Base-by-base conservation (phyloP, 768 basidiomycete genomes). In the Tylopilus cervinicoccineus region DNA sequence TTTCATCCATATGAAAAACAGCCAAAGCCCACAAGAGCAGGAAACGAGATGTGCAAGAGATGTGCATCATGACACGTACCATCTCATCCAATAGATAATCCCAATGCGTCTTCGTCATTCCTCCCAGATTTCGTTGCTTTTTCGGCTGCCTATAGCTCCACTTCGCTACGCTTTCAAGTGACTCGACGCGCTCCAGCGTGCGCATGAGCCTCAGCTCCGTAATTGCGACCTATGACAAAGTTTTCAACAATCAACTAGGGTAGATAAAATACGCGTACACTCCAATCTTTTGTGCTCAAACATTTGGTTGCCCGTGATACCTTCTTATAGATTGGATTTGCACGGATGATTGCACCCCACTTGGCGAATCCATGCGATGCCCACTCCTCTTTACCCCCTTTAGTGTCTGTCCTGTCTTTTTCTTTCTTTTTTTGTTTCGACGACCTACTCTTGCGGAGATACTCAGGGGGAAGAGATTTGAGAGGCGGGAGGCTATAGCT, bases 61-160 rank as follows among this genome's bases (percentile, higher is more conserved):
- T 6, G 38, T 16, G 9, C 38, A 58, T 5, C 27, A 36, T 16
- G 33, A 24, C 17, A 71, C 79, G 57, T 46, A 90, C 92, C 93
- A 97, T 93, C 69, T 99, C 96, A 52, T 98, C 95, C 66, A 99
- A 69, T 28, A 99, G 74, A 67, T 93, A 88, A 64, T 98, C 96
- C 92, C 92, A 94, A 61, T 97, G 93, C 1, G 86, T 81, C 69
- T 94, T 96, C 3, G 74, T 72, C 41, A 84, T 56, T 2, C 84
- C 82, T 19, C 85, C 83, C 16, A 93, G 76, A 24, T 83, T 86
- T 50, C 88, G 77, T 61, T 94, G 90, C 67, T 93, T 95, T 69
- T 95, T 97, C 10, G 93, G 93, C 61, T 99, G 96, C 44, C 95
- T 73, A 58, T 95, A 90, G 55, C 88, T 87, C 95, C 96, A 99